These are phyloP conservation scores for Capronia epimyces DNA, from an alignment of 2,329 filamentous ascomycete species.

Conservation along the genomic window DNA sequence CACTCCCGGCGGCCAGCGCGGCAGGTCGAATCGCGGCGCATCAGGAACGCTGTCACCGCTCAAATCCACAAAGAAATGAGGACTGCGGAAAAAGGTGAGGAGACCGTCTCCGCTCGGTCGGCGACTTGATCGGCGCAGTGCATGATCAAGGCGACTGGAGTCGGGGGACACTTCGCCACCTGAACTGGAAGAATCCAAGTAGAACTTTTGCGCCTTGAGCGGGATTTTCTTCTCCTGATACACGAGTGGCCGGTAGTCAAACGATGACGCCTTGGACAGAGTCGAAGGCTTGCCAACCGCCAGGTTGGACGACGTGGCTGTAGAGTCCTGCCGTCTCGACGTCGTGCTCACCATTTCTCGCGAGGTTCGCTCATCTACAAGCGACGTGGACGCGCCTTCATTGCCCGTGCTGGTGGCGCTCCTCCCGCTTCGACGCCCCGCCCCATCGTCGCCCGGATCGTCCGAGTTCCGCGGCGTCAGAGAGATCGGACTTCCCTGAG, in stretches of 20 bases:
- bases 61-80: constrained; percentile 73
- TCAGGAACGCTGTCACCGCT: constrained; percentile 34
- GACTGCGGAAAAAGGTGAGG: constrained; percentile 78
- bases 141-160: constrained; percentile 41
- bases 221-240: constrained; percentile 36
- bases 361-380: constrained; percentile 16
- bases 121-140: constrained; percentile 47
- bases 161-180: constrained; percentile 46
- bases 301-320: constrained; percentile 9
- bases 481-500: constrained; percentile 32
- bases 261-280: constrained; percentile 17
- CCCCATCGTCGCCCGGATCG: constrained; percentile 20
- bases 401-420: constrained; percentile 42
- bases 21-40: constrained; percentile 9
- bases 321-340: constrained; percentile 11
- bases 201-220: constrained; percentile 42
- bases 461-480: constrained; percentile 6
- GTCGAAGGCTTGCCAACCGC: constrained; percentile 12
- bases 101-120: constrained; percentile 52
- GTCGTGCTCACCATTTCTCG: background rate
- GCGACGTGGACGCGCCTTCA: constrained; percentile 31
- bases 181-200: constrained; percentile 47
- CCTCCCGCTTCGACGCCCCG: constrained; percentile 46
- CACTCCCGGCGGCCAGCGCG: constrained; percentile 5
- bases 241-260: constrained; percentile 45